phyloP scores from a whole-genome alignment of 768 basidiomycete genomes.

The Amanita muscaria region DNA sequence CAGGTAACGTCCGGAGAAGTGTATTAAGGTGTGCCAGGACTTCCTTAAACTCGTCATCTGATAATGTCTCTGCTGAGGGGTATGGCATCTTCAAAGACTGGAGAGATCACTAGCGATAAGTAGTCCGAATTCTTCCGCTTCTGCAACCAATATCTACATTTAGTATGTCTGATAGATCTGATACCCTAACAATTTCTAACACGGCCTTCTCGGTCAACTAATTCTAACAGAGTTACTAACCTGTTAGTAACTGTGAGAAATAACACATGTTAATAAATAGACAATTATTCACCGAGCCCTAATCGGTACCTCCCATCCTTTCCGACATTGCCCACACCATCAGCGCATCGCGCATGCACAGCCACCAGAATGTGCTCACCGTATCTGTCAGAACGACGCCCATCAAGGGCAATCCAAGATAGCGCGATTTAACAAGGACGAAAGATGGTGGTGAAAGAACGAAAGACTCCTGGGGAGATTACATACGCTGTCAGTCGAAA shows the following conservation, averaged over 20 bases:
- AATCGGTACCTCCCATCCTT: too few relatives aligned
- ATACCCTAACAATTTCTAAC: background rate
- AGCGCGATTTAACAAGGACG: too few relatives aligned
- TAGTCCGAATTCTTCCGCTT: background rate
- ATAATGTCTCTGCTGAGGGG: background rate
- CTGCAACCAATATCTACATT: background rate
- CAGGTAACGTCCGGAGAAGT: background rate
- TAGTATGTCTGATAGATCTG: background rate
- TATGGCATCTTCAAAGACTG: slow-evolving; percentile 1
- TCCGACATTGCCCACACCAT: too few relatives aligned
- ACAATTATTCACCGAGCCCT: slow-evolving; percentile 3
- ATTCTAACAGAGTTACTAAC: slow-evolving; percentile 1
- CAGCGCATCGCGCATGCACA: too few relatives aligned
- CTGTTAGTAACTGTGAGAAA: slow-evolving; percentile 2
- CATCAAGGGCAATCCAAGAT: too few relatives aligned
- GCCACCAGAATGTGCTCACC: too few relatives aligned
- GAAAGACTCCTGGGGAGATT: too few relatives aligned
- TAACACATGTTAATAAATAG: slow-evolving; percentile 3
- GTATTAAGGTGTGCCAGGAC: slow-evolving; percentile 2
- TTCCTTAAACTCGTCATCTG: slow-evolving; percentile 2
- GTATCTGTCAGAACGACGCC: too few relatives aligned
- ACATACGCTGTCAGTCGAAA: too few relatives aligned
- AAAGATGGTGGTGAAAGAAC: too few relatives aligned
- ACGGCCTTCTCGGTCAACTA: slow-evolving; percentile 2
- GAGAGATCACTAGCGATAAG: background rate